Evolutionary conservation across 2,329 filamentous ascomycete species (phyloP).

Genomic region (Microcyclospora tardicrescens): DNA sequence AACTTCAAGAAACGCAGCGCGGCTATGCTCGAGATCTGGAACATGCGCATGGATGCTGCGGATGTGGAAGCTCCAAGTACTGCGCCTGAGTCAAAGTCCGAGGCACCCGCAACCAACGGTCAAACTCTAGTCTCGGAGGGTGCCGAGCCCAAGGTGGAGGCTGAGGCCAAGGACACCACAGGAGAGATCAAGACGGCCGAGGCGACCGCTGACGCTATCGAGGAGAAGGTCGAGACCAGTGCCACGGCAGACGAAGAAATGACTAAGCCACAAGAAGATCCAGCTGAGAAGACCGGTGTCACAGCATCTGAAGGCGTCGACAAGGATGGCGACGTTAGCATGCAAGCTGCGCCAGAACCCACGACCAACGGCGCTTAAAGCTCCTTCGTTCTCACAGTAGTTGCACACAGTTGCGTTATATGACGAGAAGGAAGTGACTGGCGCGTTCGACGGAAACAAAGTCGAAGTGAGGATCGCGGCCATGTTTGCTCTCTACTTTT

Average conservation of each 20-base stretch:
- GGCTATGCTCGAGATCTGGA: conserved; percentile 76
- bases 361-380: too few relatives aligned
- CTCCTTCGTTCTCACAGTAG: too few relatives aligned
- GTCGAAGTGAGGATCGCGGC: too few relatives aligned
- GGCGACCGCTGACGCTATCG: conserved; percentile 10
- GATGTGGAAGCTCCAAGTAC: conserved; percentile 9
- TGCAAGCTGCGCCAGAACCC: conserved; percentile 8
- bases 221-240: conserved; percentile 8
- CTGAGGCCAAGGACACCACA: conserved; percentile 9
- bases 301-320: conserved; percentile 4
- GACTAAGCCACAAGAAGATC: conserved; percentile 3
- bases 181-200: conserved; percentile 10
- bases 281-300: conserved; percentile 2
- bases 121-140: conserved; percentile 1
- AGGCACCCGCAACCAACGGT: conserved; percentile 18
- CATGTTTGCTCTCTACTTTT: too few relatives aligned
- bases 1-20: conserved; percentile 77
- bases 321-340: conserved; percentile 9
- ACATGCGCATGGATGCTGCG: conserved; percentile 49
- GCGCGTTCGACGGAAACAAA: too few relatives aligned
- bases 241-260: conserved; percentile 7
- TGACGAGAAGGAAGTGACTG: too few relatives aligned
- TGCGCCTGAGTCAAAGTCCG: conserved; percentile 19
- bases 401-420: too few relatives aligned
- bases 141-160: conserved; percentile 11